Evolutionary conservation across 805 yeast genomes (phyloP), one percentile per base, ranked within the genome.

Genomic region (Clavispora fructus): DNA sequence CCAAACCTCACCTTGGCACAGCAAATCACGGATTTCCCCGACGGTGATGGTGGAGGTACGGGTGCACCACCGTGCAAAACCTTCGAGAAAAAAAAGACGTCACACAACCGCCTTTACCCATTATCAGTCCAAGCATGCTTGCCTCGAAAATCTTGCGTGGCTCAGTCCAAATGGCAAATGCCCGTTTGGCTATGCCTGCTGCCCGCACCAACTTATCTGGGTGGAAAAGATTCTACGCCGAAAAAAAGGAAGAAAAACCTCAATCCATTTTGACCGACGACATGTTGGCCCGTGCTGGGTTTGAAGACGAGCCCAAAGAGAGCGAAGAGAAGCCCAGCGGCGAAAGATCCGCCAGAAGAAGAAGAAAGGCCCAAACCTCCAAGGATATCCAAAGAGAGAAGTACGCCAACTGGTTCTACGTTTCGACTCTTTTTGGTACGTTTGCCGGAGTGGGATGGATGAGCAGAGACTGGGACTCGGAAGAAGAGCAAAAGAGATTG

Each of bases 401-500:
- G 61, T 79, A 83, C 53, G 90, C 95, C 47, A 86, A 83, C 61
- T 69, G 84, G 68, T 81, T 86, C 58, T 87, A 87, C 66, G 66
- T 83, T 41, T 60, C 80, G 25, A 71, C 79, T 13, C 75, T 83
- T 26, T 82, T 82, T 35, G 77, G 74, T 25, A 73, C 74, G 12
- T 42, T 72, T 28, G 79, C 76, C 17, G 87, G 82, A 6, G 65
- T 74, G 27, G 80, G 72, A 9, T 92, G 86, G 65, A 63, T 88
- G 69, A 78, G 85, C 41, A 80, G 99, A 63, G 83, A 90, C 57
- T 90, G 95, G 89, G 95, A 87, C 50, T 82, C 79, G 27, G 82
- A 73, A 41, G 95, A 85, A 53, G 87, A 87, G 54, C 71, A 71
- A 38, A 73, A 69, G 41, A 66, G 58, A 27, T 70, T 75, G 47